Evolutionary conservation across 495 filamentous ascomycete species (phyloP), one percentile per base, ranked within the genome.

Genomic region (Hypoxylon lenormandii): DNA sequence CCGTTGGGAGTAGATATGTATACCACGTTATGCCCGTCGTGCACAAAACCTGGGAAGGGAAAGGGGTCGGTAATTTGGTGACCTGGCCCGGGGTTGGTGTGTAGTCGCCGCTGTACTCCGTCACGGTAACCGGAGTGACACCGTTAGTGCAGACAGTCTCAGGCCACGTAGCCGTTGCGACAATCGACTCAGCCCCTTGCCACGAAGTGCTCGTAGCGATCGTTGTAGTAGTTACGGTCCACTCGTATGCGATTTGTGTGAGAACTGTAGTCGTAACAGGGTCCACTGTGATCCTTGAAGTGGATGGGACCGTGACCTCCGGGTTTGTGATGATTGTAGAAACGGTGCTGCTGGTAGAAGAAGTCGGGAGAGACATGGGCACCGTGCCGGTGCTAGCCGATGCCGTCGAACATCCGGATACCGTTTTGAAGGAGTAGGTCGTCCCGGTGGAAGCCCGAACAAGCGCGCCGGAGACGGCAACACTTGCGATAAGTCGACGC

Each of bases 81-180:
- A 56, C 54, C 36, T 74, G 72, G 10, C 72, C 68, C 10, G 71
- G 26, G 13, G 67, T 22, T 0, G 71, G 72, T 1, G 38, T 46
- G 57, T 72, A 76, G 11, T 33, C 70, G 15, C 74, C 74, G 51
- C 51, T 69, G 59, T 69, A 75, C 36, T 69, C 42, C n/a, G 73
- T 73, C 26, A 73, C 66, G n/a, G 56, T 69, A 12, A 61, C 42
- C 13, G 70, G 73, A 5, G 54, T 56, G 1, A 61, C 60, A 11
- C 40, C 60, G 18, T 69, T 60, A 4, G 64, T 70, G 12, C 73
- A 75, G 0, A 70, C 58, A 1, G 61, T 74, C 10, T 12, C 38
- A 0, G 71, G 56, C 49, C 63, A 69, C 1, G 60, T 48, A 16
- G 50, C 71, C 10, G 67, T 73, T 5, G 60, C 73, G 12, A 73